A percentile compares a stretch with the other conserved stretches of the same genome.
Evolutionary conservation across 1,284 basidiomycete species (phyloP).

Genomic region (Cutaneotrichosporon sp.): DNA sequence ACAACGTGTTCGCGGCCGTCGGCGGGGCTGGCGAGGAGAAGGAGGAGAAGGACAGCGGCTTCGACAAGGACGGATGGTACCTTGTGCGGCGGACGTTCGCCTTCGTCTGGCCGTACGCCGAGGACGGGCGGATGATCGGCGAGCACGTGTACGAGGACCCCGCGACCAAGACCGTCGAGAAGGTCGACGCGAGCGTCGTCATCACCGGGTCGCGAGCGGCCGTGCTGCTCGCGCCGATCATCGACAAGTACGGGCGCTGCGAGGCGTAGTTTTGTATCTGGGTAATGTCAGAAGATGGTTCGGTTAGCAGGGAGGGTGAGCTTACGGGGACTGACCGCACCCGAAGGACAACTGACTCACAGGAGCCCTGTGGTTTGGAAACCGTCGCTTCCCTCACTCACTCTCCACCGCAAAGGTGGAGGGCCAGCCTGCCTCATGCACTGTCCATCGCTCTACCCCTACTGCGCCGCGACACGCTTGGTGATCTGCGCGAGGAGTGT

Average conservation of each 20-base stretch:
- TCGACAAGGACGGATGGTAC: background rate
- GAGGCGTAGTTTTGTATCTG: background rate
- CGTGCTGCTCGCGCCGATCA: background rate
- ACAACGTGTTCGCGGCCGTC: background rate
- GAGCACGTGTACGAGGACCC: conserved; percentile 3
- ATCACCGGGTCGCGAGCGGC: background rate
- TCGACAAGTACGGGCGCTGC: background rate
- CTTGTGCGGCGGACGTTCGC: background rate
- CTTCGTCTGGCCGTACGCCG: conserved; percentile 3
- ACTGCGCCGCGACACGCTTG: too few relatives aligned
- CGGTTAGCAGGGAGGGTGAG: background rate
- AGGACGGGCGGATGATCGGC: background rate
- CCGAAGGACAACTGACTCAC: too few relatives aligned
- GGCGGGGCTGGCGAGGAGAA: background rate
- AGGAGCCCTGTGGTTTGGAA: too few relatives aligned
- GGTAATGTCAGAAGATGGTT: too few relatives aligned
- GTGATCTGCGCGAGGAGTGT: too few relatives aligned
- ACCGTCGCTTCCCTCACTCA: too few relatives aligned
- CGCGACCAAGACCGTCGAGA: background rate
- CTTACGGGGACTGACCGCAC: too few relatives aligned
- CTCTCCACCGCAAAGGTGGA: too few relatives aligned
- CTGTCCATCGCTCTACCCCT: too few relatives aligned
- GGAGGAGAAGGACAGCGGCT: background rate
- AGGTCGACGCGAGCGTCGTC: background rate
- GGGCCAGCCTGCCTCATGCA: too few relatives aligned